Evolutionary conservation across 495 filamentous ascomycete genomes (phyloP), one percentile per base, ranked within the genome.

Genomic region (Hypoxylon rickii): DNA sequence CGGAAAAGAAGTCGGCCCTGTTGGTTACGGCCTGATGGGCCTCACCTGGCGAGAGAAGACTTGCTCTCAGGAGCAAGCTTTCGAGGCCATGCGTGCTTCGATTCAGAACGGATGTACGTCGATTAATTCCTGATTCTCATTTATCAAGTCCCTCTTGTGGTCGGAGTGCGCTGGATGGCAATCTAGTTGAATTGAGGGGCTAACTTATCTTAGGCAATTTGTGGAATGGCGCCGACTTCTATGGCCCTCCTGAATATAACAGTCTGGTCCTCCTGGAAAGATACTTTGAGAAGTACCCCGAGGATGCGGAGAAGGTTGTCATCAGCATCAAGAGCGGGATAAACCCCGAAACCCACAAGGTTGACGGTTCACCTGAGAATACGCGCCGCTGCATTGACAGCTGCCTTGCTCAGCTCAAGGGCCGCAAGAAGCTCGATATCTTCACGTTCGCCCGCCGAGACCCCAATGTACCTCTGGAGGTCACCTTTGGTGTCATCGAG

Each of bases 201-300:
- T n/a, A n/a, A n/a, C n/a, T n/a, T n/a, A n/a, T n/a, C n/a, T n/a
- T n/a, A n/a, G n/a, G n/a, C 73, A 64, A 85, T 64, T 81, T 85
- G 68, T 90, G 87, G 87, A 89, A 88, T 55, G 85, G 73, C 17
- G 85, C 84, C 49, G 85, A 89, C 56, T 74, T 89, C 54, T 78
- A 78, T 48, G 74, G 75, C 17, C 43, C 39, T 10, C 5, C 4
- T 19, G 41, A 59, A 1, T 63, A 58, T 0, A 49, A 51, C 0
- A 44, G 61, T 5, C 56, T 86, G 76, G 80, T 26, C 68, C 24
- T 88, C 24, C 64, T 88, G 36, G 71, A 79, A 40, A 70, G 76
- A 32, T 89, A 87, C 65, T 87, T 87, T 64, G 72, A 73, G 32
- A 64, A 77, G 54, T 76, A 86, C 67, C 84, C 85, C 0, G 77